These are phyloP conservation scores for Rhynchospora breviuscula DNA, from an alignment of 176 grass and related monocot genomes.

Conservation along the genomic window DNA sequence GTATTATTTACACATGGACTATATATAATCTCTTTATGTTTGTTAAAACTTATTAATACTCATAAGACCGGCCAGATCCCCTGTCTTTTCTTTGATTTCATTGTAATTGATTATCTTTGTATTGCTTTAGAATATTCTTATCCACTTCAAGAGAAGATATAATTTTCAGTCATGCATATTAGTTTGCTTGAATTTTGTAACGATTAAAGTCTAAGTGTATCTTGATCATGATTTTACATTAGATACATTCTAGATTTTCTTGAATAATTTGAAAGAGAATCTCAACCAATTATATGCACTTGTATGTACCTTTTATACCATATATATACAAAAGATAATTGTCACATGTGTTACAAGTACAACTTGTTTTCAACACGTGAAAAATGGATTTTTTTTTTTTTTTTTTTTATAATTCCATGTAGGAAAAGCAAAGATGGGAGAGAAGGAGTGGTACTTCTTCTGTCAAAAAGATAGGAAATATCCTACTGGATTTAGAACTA, in stretches of 20 bases:
- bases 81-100: neutral
- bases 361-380: neutral
- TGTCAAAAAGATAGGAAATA: constrained; percentile 32
- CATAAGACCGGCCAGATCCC: neutral
- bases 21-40: neutral
- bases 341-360: neutral
- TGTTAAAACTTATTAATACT: no score
- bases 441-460: constrained; percentile 34
- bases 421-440: constrained; percentile 32
- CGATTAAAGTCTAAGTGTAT: neutral
- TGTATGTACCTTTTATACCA: neutral
- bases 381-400: neutral
- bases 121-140: neutral
- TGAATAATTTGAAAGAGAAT: neutral
- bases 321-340: neutral
- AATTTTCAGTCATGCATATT: neutral
- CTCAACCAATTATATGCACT: neutral
- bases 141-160: neutral
- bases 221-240: neutral
- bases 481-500: constrained; percentile 22
- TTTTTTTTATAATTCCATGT: neutral
- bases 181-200: neutral
- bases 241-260: neutral
- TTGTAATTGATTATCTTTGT: neutral
- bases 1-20: neutral